phyloP scores from a whole-genome alignment of 768 basidiomycete species.

The Trametopsis cervina region DNA sequence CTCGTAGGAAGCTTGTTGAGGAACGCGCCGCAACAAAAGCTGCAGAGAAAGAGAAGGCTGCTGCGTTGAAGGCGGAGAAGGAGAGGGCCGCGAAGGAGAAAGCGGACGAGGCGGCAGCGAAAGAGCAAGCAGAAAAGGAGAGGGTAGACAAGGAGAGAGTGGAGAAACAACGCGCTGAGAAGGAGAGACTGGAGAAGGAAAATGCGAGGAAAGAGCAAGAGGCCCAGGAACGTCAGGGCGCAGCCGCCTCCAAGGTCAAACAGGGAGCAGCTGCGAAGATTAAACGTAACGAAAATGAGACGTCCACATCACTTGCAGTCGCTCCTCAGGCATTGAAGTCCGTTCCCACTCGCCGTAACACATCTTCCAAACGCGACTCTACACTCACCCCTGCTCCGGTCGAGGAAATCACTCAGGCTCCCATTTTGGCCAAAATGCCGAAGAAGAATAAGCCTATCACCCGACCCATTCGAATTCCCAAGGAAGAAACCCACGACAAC shows the following conservation, averaged over 20 bases:
- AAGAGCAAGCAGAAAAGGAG: slow-evolving; percentile 32
- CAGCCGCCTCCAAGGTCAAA: slow-evolving; percentile 13
- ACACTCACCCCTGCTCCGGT: slow-evolving; percentile 12
- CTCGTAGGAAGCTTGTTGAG: slow-evolving; percentile 48
- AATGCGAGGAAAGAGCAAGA: slow-evolving; percentile 23
- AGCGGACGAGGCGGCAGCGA: slow-evolving; percentile 33
- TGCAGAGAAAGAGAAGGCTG: slow-evolving; percentile 46
- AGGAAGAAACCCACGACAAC: slow-evolving; percentile 50
- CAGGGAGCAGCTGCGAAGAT: slow-evolving; percentile 8
- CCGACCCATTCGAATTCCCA: slow-evolving; percentile 51
- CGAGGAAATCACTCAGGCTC: slow-evolving; percentile 47
- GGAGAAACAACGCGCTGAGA: slow-evolving; percentile 23
- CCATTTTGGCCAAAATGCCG: slow-evolving; percentile 74
- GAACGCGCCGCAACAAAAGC: slow-evolving; percentile 52
- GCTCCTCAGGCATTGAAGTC: slow-evolving; percentile 14
- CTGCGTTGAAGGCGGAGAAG: slow-evolving; percentile 45
- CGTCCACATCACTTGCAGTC: neutral
- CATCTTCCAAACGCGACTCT: slow-evolving; percentile 20
- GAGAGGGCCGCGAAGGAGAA: slow-evolving; percentile 32
- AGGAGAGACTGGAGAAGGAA: slow-evolving; percentile 18
- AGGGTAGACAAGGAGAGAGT: slow-evolving; percentile 28
- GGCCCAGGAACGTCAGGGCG: slow-evolving; percentile 25
- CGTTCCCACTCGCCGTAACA: slow-evolving; percentile 16
- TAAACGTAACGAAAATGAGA: neutral
- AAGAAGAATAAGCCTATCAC: slow-evolving; percentile 71